Evolutionary conservation across 2,329 filamentous ascomycete genomes (phyloP).

Genomic region (Scortechinia acanthostroma): DNA sequence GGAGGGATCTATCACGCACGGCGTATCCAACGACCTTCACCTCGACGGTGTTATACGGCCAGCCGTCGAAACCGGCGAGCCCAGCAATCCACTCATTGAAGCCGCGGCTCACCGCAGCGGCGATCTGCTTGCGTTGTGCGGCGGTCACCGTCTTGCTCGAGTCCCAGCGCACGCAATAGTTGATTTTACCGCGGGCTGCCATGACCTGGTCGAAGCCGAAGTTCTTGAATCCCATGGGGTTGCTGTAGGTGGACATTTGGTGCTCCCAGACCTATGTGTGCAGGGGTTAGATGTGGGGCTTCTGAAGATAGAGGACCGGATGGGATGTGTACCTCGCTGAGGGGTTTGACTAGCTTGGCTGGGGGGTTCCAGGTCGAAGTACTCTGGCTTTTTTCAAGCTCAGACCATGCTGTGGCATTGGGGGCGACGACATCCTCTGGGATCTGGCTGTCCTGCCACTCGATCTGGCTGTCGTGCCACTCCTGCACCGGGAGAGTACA

Average conservation of each 20-base stretch:
- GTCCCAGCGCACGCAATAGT: slow-evolving; percentile 36
- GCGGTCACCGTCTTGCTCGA: slow-evolving; percentile 23
- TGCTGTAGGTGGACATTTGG: slow-evolving; percentile 14
- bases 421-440: too few species aligned
- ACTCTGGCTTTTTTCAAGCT: too few species aligned
- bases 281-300: too few species aligned
- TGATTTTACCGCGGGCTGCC: slow-evolving; percentile 19
- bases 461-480: too few species aligned
- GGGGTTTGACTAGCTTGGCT: slow-evolving; percentile 10
- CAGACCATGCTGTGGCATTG: too few species aligned
- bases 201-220: slow-evolving; percentile 23
- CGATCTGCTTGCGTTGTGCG: slow-evolving; percentile 25
- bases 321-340: too few species aligned
- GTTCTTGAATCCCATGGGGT: slow-evolving; percentile 17
- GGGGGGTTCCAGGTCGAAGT: slow-evolving; percentile 20
- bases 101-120: slow-evolving; percentile 19
- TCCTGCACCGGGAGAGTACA: too few species aligned
- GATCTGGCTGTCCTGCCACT: too few species aligned
- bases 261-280: slow-evolving; percentile 24
- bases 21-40: slow-evolving; percentile 33
- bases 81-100: slow-evolving; percentile 31
- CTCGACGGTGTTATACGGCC: slow-evolving; percentile 28
- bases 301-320: too few species aligned
- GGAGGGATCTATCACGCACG: slow-evolving; percentile 22
- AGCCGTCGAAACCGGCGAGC: slow-evolving; percentile 32